Evolutionary conservation across 495 filamentous ascomycete species (phyloP).

Genomic region (Talaromyces ruber): DNA sequence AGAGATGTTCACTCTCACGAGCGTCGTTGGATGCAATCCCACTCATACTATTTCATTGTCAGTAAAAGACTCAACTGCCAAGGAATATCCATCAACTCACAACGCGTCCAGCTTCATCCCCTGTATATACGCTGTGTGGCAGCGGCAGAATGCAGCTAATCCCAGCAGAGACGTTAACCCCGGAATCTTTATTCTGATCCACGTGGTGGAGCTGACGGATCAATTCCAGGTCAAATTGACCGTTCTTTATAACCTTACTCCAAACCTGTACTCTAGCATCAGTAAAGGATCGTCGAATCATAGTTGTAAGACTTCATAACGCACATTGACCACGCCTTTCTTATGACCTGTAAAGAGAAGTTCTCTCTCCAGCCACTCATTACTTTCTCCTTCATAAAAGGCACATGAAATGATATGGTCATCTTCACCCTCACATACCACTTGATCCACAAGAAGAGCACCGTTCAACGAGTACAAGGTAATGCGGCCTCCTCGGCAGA

Average conservation of each 20-base stretch:
- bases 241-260: constrained; percentile 42
- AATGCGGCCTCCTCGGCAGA: constrained; percentile 67
- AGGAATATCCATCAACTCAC: constrained; percentile 31
- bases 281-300: not conserved
- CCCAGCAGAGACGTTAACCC: constrained; percentile 66
- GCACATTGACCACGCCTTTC: constrained; percentile 71
- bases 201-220: constrained; percentile 78
- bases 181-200: constrained; percentile 62
- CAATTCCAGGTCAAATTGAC: constrained; percentile 50
- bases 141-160: constrained; percentile 85
- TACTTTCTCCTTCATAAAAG: constrained; percentile 86
- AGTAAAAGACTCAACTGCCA: constrained; percentile 10
- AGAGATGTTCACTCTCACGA: not conserved
- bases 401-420: constrained; percentile 72
- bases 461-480: constrained; percentile 88
- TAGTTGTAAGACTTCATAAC: not conserved
- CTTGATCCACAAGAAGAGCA: constrained; percentile 67
- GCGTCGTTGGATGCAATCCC: constrained; percentile 69
- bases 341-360: constrained; percentile 84
- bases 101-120: constrained; percentile 83
- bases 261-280: constrained; percentile 30
- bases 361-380: constrained; percentile 85
- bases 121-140: constrained; percentile 79
- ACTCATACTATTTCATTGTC: constrained; percentile 60
- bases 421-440: constrained; percentile 61